A percentile compares a stretch with the other conserved stretches of the same genome.
Evolutionary conservation across 2,329 filamentous ascomycete species (phyloP).

Genomic region (Penicillium palitans): DNA sequence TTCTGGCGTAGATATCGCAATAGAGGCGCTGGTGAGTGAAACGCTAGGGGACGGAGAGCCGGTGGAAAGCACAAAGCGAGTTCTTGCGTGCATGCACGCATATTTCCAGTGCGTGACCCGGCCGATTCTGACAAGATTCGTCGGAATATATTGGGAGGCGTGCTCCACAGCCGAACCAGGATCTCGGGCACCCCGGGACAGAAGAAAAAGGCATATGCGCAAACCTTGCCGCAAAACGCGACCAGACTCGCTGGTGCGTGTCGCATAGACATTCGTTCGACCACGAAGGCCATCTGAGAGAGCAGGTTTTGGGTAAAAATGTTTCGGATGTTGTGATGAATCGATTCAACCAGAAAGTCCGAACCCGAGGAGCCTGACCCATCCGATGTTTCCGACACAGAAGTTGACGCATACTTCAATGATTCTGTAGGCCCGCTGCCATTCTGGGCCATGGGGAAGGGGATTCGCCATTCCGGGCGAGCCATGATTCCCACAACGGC

Average conservation of each 20-base stretch:
- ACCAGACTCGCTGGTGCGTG: slow-evolving; percentile 71
- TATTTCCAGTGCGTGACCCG: slow-evolving; percentile 55
- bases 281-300: slow-evolving; percentile 80
- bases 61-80: slow-evolving; percentile 71
- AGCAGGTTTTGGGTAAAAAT: slow-evolving; percentile 82
- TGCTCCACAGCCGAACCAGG: slow-evolving; percentile 76
- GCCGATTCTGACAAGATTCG: slow-evolving; percentile 70
- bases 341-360: slow-evolving; percentile 71
- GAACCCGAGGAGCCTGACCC: slow-evolving; percentile 56
- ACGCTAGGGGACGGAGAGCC: slow-evolving; percentile 60
- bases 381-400: slow-evolving; percentile 58
- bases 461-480: slow-evolving; percentile 79
- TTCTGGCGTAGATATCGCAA: slow-evolving; percentile 63
- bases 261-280: slow-evolving; percentile 81
- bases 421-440: slow-evolving; percentile 39
- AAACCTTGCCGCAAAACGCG: slow-evolving; percentile 85
- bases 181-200: slow-evolving; percentile 83
- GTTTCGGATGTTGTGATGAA: slow-evolving; percentile 83
- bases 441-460: slow-evolving; percentile 60
- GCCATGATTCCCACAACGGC: slow-evolving; percentile 80
- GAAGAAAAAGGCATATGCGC: slow-evolving; percentile 91
- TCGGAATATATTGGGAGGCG: slow-evolving; percentile 67
- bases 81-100: slow-evolving; percentile 59
- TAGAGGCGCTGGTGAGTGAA: slow-evolving; percentile 61
- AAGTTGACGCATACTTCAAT: slow-evolving; percentile 43